Conservation (phyloP, 768 basidiomycete species). For the Trichaptum fuscoviolaceum region DNA sequence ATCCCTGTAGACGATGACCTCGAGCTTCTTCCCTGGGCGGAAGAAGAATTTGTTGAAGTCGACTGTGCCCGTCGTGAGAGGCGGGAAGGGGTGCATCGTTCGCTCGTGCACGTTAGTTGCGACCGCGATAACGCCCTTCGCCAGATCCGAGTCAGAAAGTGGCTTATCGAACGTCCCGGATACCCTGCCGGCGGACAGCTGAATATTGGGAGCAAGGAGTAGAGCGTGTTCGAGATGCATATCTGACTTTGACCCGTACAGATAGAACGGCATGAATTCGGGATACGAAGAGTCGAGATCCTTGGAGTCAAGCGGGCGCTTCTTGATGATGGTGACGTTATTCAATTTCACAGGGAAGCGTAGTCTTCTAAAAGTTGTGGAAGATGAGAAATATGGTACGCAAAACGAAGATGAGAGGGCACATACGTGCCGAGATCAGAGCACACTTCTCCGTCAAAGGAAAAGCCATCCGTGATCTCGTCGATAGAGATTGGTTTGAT, state of each 20-base stretch:
- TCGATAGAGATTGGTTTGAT: background rate
- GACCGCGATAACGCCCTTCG: constrained; percentile 2
- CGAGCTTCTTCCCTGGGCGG: background rate
- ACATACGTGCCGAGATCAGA: background rate
- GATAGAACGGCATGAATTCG: constrained; percentile 32
- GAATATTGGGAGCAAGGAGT: constrained; percentile 21
- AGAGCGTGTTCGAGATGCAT: constrained; percentile 32
- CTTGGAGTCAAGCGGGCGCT: constrained; percentile 24
- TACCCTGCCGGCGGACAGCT: constrained; percentile 21
- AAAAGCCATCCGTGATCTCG: constrained; percentile 1
- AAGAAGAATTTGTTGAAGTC: constrained; percentile 6
- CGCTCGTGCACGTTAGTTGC: constrained; percentile 6
- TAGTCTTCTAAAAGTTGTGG: background rate
- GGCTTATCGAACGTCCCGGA: background rate
- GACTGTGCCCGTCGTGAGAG: background rate
- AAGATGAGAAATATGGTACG: background rate
- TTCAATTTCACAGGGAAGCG: constrained; percentile 15
- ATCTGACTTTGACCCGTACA: constrained; percentile 29
- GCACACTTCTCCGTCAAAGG: background rate
- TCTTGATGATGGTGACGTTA: constrained; percentile 26
- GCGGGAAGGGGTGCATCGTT: constrained; percentile 8
- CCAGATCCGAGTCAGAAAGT: background rate
- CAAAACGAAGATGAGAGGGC: background rate
- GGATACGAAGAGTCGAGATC: constrained; percentile 27
- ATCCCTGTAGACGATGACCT: background rate